Base-by-base conservation (phyloP, 257 asterid species). In the Ballota nigra region DNA sequence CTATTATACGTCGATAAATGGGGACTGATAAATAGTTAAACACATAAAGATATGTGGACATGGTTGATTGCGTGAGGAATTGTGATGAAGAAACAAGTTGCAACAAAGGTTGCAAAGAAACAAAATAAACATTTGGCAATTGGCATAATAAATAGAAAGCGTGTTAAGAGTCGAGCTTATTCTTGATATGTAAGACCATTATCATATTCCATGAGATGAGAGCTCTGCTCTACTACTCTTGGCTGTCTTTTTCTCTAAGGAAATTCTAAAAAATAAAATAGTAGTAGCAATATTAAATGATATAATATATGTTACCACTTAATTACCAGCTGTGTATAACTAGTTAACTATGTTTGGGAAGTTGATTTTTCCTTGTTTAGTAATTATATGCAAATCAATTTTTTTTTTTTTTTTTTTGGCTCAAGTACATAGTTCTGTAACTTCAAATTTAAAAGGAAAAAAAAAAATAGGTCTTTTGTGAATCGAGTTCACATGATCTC, bases 21-120 rank as follows among this genome's bases (percentile, higher is more conserved):
- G 43, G 34, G 22, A 45, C 59, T 12, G 26, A 57, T 55, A 56
- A 52, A 29, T 28, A 53, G 5, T 3, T 29, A 29, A 33, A 33
- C 6, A 33, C 43, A 63, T 12, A 72, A 34, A n/a, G n/a, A 22
- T 40, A 22, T 63, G 52, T 6, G 16, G 23, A 72, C 45, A 18
- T 24, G 15, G 60, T 24, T 69, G 61, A 66, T 56, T 56, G 51
- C 49, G 33, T 18, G 40, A 10, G 15, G 22, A 63, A 75, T 61
- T 65, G 71, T 19, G 71, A 49, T 53, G 66, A 58, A 59, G 71
- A 69, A 69, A 38, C 66, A 38, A 61, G 79, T 75, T 59, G 75
- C 71, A 68, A 43, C 15, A 59, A 66, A n/a, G 36, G 63, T 41
- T 10, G 51, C 15, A 11, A 2, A 53, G 15, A 53, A 53, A 53